Conservation (phyloP, 305 asterid species). For the Solanum hybrid region DNA sequence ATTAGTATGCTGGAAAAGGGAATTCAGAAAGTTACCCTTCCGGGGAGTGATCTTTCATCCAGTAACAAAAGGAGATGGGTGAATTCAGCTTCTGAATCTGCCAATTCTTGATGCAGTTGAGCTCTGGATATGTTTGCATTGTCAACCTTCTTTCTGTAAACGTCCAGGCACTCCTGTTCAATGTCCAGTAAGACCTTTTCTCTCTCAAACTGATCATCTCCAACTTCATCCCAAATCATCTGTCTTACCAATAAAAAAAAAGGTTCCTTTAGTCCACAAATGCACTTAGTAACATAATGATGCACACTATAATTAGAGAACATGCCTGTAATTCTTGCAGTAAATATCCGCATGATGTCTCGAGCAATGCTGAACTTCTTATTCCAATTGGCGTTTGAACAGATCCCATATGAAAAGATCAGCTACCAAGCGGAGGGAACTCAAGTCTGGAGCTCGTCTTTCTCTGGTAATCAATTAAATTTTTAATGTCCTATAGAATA, state of each 20-base stretch:
- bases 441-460: slow-evolving; percentile 4
- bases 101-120: slow-evolving; percentile 80
- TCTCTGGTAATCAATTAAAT: slow-evolving; percentile 16
- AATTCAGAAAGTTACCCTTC: slow-evolving; percentile 48
- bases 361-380: slow-evolving; percentile 53
- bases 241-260: slow-evolving; percentile 17
- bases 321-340: slow-evolving; percentile 86
- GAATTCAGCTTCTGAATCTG: slow-evolving; percentile 88
- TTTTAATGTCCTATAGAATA: slow-evolving; percentile 25
- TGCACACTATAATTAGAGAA: not conserved
- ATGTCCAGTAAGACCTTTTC: slow-evolving; percentile 68
- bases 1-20: not conserved
- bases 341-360: slow-evolving; percentile 81
- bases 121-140: slow-evolving; percentile 82
- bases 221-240: slow-evolving; percentile 99
- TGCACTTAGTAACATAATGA: not conserved
- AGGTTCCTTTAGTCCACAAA: not conserved
- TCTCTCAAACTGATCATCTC: slow-evolving; percentile 66
- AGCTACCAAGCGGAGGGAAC: slow-evolving; percentile 9
- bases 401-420: slow-evolving; percentile 47
- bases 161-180: slow-evolving; percentile 90
- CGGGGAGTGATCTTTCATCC: slow-evolving; percentile 92
- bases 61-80: slow-evolving; percentile 85
- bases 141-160: slow-evolving; percentile 86
- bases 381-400: slow-evolving; percentile 36